phyloP scores from a whole-genome alignment of 2,329 filamentous ascomycete genomes.

The Curvularia lunata region DNA sequence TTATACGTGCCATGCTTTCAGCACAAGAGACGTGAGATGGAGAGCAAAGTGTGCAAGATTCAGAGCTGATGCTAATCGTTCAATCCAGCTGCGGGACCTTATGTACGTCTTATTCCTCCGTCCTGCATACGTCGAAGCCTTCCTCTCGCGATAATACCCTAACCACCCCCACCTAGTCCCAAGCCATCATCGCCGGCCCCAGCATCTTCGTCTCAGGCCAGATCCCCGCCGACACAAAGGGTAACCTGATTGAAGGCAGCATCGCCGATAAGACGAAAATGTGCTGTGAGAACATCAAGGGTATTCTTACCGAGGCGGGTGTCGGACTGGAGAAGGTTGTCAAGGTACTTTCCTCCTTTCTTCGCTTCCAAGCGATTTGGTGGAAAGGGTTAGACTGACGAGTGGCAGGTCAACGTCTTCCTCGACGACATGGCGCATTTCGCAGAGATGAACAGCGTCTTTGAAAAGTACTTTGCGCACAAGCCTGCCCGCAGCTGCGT shows the following conservation, averaged over 20 bases:
- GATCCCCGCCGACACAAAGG: constrained; percentile 72
- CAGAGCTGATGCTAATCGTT: constrained; percentile 3
- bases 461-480: constrained; percentile 80
- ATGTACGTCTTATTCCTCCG: constrained; percentile 46
- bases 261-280: constrained; percentile 73
- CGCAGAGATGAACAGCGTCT: constrained; percentile 82
- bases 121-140: neutral
- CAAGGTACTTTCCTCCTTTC: constrained; percentile 66
- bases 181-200: constrained; percentile 71
- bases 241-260: constrained; percentile 67
- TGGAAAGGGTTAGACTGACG: neutral
- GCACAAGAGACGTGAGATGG: neutral
- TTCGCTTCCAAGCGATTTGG: neutral
- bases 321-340: constrained; percentile 80
- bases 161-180: constrained; percentile 41
- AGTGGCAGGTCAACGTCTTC: constrained; percentile 68
- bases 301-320: constrained; percentile 81
- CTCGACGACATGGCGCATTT: constrained; percentile 91
- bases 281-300: constrained; percentile 80
- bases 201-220: constrained; percentile 76
- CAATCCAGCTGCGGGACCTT: constrained; percentile 51
- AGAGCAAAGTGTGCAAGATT: constrained; percentile 13
- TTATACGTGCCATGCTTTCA: neutral
- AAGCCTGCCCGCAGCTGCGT: constrained; percentile 91
- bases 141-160: neutral